Conservation (phyloP, 2,329 filamentous ascomycete genomes). For the Fusarium scirpi region DNA sequence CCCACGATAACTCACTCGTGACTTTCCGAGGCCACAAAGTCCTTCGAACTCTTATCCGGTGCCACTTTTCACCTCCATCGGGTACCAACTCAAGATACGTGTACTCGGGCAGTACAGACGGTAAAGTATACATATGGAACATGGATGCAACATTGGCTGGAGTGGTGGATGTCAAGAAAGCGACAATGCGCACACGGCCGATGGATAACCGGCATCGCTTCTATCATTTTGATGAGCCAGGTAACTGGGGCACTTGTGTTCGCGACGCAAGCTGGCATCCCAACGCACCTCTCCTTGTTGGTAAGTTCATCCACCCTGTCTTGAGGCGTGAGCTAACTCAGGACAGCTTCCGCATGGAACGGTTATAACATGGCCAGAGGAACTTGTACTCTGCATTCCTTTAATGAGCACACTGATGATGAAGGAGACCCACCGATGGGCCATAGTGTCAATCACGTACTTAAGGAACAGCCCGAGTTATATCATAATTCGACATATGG, state of each 20-base stretch:
- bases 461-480: slow-evolving; percentile 57
- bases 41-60: slow-evolving; percentile 89
- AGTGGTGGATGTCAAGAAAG: slow-evolving; percentile 80
- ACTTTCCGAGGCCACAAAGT: slow-evolving; percentile 94
- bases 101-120: slow-evolving; percentile 90
- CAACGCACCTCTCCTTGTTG: slow-evolving; percentile 80
- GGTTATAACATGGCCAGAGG: slow-evolving; percentile 78
- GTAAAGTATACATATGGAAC: slow-evolving; percentile 92
- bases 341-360: slow-evolving; percentile 82
- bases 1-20: slow-evolving; percentile 91
- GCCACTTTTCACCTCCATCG: slow-evolving; percentile 90
- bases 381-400: slow-evolving; percentile 82
- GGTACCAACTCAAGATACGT: slow-evolving; percentile 93
- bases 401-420: slow-evolving; percentile 73
- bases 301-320: slow-evolving; percentile 53
- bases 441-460: slow-evolving; percentile 68
- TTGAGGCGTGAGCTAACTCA: slow-evolving; percentile 24
- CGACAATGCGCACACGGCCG: slow-evolving; percentile 73
- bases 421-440: slow-evolving; percentile 73
- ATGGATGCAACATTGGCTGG: slow-evolving; percentile 86
- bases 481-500: slow-evolving; percentile 42
- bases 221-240: slow-evolving; percentile 68
- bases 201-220: slow-evolving; percentile 65
- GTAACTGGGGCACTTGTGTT: slow-evolving; percentile 80
- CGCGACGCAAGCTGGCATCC: slow-evolving; percentile 94